Evolutionary conservation across 2,329 filamentous ascomycete species (phyloP), one percentile per base, ranked within the genome.

Genomic region (Neopestalotiopsis rosae): DNA sequence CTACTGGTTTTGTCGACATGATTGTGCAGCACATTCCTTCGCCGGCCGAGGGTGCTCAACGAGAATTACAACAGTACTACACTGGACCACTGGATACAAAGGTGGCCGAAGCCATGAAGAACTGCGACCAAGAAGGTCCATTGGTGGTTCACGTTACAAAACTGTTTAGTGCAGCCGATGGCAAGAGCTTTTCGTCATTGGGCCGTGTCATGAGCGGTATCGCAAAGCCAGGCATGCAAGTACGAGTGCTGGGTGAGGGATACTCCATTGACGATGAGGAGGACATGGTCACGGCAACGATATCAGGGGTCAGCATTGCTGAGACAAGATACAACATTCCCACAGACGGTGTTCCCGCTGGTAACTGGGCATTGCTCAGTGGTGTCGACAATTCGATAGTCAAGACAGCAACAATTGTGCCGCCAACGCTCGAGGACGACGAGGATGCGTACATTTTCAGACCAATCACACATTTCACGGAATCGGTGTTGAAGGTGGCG

Each of bases 381-480:
- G 96, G 95, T 14, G 91, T 99, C 34, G 95, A 98, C 83, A 98
- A 98, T 80, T 98, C 95, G 4, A 98, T 99, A 75, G 94, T 98
- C 82, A 99, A 99, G 82, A 95, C 94, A 2, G 96, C 96, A 9
- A 99, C 96, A 0, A 87, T 99, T 62, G 90, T 99, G 38, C 90
- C 94, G 1, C 89, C 90, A 52, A 92, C 90, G 72, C 86, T 97
- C 9, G 92, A 94, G 32, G 92, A 97, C 66, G 90, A 96, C 61
- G 95, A 98, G 79, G 94, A 97, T 71, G 94, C 94, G 0, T 97
- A 97, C 80, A 97, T 99, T 76, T 98, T 99, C 88, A 92, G 91
- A 72, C 95, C 96, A 0, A 88, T 99, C 70, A 90, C 91, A 9
- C 96, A 99, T 82, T 97, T 98, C 81, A 98, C 96, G 40, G 94